These are phyloP conservation scores for Phoma sp. DNA, from an alignment of 2,329 filamentous ascomycete genomes.

Conservation along the genomic window DNA sequence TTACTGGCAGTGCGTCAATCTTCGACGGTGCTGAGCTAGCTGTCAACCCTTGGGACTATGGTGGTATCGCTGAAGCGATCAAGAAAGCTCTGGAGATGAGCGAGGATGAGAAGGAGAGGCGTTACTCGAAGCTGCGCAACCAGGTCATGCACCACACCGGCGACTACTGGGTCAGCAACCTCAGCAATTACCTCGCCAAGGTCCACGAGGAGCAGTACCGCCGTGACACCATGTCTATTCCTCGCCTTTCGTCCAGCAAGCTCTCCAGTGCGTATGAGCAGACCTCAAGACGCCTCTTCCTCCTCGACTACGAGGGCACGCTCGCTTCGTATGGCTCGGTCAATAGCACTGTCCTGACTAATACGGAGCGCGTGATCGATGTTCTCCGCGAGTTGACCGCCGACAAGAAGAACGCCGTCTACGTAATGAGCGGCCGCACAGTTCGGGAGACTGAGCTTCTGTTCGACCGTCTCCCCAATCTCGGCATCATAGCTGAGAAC, in stretches of 20 bases:
- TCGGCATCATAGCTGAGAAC: conserved; percentile 93
- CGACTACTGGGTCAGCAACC: conserved; percentile 81
- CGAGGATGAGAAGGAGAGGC: conserved; percentile 72
- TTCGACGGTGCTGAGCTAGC: conserved; percentile 81
- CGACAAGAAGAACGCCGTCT: conserved; percentile 83
- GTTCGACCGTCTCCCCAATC: conserved; percentile 80
- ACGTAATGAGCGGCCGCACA: conserved; percentile 89
- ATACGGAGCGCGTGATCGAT: conserved; percentile 83
- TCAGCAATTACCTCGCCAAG: conserved; percentile 72
- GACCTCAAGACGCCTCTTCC: conserved; percentile 76
- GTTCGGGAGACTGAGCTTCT: conserved; percentile 87
- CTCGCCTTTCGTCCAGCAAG: conserved; percentile 74
- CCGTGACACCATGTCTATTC: conserved; percentile 84
- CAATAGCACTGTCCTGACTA: conserved; percentile 82
- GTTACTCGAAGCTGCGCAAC: conserved; percentile 76
- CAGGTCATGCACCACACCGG: conserved; percentile 84
- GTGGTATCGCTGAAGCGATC: conserved; percentile 85
- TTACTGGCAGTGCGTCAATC: conserved; percentile 87
- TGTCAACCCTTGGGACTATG: conserved; percentile 96
- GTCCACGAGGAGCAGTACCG: conserved; percentile 85
- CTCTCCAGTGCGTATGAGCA: conserved; percentile 71
- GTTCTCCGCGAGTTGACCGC: conserved; percentile 80
- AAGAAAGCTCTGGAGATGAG: conserved; percentile 81
- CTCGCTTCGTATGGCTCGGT: conserved; percentile 86
- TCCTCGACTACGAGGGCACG: conserved; percentile 93